phyloP scores from a whole-genome alignment of 352 stramenopile species.

The Phytophthora megakarya region DNA sequence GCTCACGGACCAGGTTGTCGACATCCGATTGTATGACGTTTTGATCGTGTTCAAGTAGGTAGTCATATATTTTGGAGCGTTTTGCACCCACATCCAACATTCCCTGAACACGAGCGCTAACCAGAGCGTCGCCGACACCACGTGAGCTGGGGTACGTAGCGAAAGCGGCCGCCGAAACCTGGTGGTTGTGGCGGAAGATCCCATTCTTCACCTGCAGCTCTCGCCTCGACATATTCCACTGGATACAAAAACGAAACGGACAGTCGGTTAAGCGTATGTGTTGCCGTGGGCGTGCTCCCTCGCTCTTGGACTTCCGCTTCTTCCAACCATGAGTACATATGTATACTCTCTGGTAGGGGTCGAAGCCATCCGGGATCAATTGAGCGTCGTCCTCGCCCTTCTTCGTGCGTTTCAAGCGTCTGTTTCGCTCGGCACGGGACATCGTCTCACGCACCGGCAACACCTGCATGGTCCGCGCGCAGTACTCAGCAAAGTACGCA shows the following conservation, averaged over 20 bases:
- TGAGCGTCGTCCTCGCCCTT: slow-evolving; percentile 1
- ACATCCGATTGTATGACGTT: too few relatives aligned
- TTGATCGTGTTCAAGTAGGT: slow-evolving; percentile 16
- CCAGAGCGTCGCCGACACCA: not conserved
- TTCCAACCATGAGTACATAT: slow-evolving; percentile 21
- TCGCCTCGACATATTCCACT: not conserved
- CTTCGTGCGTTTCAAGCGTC: not conserved
- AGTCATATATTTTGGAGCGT: slow-evolving; percentile 16
- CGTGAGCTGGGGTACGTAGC: not conserved
- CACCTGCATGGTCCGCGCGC: slow-evolving; percentile 5
- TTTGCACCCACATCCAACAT: slow-evolving; percentile 15
- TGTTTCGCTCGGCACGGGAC: slow-evolving; percentile 5
- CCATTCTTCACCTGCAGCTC: slow-evolving; percentile 15
- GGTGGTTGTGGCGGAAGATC: slow-evolving; percentile 12
- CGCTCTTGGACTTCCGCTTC: not conserved
- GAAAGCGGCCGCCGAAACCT: not conserved
- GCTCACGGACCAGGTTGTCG: slow-evolving; percentile 16
- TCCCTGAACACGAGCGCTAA: not conserved
- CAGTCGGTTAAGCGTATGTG: slow-evolving; percentile 9
- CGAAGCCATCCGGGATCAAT: not conserved
- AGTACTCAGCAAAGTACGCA: too few relatives aligned
- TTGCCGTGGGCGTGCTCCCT: not conserved
- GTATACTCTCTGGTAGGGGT: slow-evolving; percentile 12
- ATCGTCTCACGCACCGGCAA: slow-evolving; percentile 12
- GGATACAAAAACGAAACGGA: slow-evolving; percentile 8